These are phyloP conservation scores for Populus hybrid DNA, from an alignment of 441 rosid species.

Conservation along the genomic window DNA sequence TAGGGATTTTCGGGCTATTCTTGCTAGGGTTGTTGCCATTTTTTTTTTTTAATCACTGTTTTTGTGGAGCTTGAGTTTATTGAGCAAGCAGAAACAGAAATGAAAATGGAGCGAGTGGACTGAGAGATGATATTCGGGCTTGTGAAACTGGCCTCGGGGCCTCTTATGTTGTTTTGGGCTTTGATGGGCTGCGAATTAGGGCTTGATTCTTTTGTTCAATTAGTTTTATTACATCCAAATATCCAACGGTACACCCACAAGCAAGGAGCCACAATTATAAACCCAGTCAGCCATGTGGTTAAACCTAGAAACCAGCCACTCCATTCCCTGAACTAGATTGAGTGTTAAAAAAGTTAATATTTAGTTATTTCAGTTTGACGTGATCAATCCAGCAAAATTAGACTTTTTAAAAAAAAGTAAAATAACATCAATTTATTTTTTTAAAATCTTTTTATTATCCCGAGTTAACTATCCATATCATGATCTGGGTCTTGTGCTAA, in stretches of 20 bases:
- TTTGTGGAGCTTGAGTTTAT: neutral
- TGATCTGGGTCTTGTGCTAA: too few relatives aligned
- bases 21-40: slow-evolving; percentile 69
- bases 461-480: neutral
- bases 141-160: neutral
- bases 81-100: neutral
- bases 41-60: neutral
- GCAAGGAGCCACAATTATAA: too few relatives aligned
- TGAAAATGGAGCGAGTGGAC: neutral
- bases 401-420: too few relatives aligned
- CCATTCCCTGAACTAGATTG: neutral
- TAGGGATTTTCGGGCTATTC: slow-evolving; percentile 45
- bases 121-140: slow-evolving; percentile 6
- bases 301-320: neutral
- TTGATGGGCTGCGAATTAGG: neutral
- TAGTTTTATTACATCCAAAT: neutral
- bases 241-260: neutral
- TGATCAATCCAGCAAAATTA: too few relatives aligned
- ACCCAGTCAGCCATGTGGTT: too few relatives aligned
- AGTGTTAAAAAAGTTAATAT: too few relatives aligned
- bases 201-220: neutral
- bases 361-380: too few relatives aligned
- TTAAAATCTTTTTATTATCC: too few relatives aligned
- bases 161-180: neutral
- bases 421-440: neutral